These are phyloP conservation scores for Alectoria sarmentosa DNA, from an alignment of 495 filamentous ascomycete species.

Conservation along the genomic window DNA sequence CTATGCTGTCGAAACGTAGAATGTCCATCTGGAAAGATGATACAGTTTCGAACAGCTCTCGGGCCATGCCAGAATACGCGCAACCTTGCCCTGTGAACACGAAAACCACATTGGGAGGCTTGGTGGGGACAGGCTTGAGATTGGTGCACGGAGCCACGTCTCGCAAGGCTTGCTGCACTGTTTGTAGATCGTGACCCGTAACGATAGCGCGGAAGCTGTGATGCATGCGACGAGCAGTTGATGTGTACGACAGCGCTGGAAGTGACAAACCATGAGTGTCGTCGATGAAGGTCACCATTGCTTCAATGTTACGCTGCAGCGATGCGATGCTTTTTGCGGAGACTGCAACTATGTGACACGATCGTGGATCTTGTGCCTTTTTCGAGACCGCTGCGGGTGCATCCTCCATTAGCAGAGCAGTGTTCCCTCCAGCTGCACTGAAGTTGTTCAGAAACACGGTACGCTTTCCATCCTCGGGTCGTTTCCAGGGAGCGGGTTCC, in stretches of 20 bases:
- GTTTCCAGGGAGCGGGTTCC: too few species aligned
- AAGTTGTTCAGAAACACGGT: conserved; percentile 65
- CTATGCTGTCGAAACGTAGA: conserved; percentile 27
- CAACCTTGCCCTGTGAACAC: conserved; percentile 39
- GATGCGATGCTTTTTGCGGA: not conserved
- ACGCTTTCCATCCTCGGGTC: too few species aligned
- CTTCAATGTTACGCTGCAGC: not conserved
- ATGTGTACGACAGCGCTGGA: conserved; percentile 57
- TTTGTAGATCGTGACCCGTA: conserved; percentile 30
- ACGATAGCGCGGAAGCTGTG: conserved; percentile 39
- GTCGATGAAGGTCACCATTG: not conserved
- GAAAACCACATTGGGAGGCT: conserved; percentile 40
- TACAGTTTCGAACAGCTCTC: conserved; percentile 27
- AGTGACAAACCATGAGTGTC: not conserved
- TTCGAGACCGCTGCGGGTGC: conserved; percentile 19
- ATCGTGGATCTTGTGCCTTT: conserved; percentile 12
- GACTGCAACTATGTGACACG: not conserved
- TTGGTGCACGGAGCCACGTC: too few species aligned
- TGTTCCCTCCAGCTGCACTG: conserved; percentile 51
- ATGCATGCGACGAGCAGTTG: conserved; percentile 64
- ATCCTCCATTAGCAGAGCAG: conserved; percentile 50
- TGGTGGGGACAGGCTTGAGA: conserved; percentile 9
- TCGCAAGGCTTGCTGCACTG: conserved; percentile 24
- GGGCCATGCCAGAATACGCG: conserved; percentile 32
- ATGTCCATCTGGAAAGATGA: conserved; percentile 30